phyloP scores from a whole-genome alignment of 1,139 yeast species.

The Debaryomyces nepalensis region DNA sequence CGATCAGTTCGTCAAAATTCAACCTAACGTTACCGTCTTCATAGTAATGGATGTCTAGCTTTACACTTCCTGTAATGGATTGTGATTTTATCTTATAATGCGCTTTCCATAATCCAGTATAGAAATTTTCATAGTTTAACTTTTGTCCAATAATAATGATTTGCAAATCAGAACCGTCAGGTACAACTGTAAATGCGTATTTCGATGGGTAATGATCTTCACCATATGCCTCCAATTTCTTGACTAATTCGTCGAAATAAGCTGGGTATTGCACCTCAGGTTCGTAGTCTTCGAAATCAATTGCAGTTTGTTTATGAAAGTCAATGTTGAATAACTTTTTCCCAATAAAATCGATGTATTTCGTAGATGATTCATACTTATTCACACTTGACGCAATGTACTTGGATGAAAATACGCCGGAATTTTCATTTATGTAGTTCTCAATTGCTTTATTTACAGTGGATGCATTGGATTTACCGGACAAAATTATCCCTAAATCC shows the following conservation, averaged over 20 bases:
- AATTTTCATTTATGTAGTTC: conserved; percentile 32
- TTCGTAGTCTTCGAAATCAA: conserved; percentile 53
- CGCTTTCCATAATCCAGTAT: conserved; percentile 91
- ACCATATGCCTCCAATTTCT: conserved; percentile 44
- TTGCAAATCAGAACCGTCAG: conserved; percentile 31
- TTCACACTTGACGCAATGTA: conserved; percentile 42
- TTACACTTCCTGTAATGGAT: conserved; percentile 55
- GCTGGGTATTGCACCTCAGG: conserved; percentile 32
- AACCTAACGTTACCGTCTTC: conserved; percentile 96
- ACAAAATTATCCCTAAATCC: conserved; percentile 31
- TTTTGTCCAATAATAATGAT: conserved; percentile 72
- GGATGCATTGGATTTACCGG: conserved; percentile 24
- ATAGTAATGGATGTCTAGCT: conserved; percentile 83
- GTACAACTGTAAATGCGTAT: conserved; percentile 50
- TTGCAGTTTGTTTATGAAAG: conserved; percentile 47
- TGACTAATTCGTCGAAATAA: conserved; percentile 35
- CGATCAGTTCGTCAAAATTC: conserved; percentile 53
- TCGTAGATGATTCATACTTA: conserved; percentile 37
- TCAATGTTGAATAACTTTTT: conserved; percentile 66
- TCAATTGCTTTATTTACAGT: conserved; percentile 37
- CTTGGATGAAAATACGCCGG: conserved; percentile 35
- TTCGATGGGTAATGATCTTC: conserved; percentile 58
- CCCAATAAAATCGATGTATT: conserved; percentile 43
- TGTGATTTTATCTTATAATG: conserved; percentile 53
- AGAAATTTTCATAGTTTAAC: conserved; percentile 75